Evolutionary conservation across 2,329 filamentous ascomycete genomes (phyloP).

Genomic region (Sporothrix dimorphospora): DNA sequence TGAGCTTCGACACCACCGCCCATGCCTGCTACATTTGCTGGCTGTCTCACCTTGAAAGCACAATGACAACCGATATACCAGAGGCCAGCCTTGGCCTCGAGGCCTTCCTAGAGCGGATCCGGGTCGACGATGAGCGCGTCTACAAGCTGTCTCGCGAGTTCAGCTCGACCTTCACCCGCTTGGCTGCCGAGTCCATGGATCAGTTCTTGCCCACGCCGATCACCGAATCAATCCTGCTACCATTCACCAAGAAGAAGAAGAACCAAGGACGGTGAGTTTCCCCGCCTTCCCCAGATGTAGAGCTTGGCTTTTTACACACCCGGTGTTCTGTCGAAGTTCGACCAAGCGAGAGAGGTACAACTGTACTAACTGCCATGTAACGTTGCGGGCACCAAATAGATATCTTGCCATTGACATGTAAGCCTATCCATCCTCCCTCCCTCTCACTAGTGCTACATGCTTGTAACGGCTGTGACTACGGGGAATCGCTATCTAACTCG

Average conservation of each 20-base stretch:
- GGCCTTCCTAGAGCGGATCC: conserved; percentile 56
- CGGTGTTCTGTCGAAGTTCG: neutral
- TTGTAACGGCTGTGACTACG: neutral
- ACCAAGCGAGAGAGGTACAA: neutral
- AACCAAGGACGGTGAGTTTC: conserved; percentile 53
- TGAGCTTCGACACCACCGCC: neutral
- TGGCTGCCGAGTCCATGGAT: conserved; percentile 56
- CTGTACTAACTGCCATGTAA: conserved; percentile 30
- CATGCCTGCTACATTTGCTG: neutral
- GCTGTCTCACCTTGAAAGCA: neutral
- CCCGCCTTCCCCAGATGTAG: conserved; percentile 1
- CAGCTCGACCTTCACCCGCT: conserved; percentile 49
- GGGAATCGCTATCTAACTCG: conserved; percentile 35
- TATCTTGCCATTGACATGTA: conserved; percentile 69
- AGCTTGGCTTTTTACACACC: neutral
- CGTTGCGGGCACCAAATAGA: conserved; percentile 42
- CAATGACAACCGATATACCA: conserved; percentile 8
- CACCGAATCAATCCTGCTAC: conserved; percentile 60
- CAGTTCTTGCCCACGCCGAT: conserved; percentile 66
- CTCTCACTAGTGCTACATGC: neutral
- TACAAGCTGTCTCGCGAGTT: conserved; percentile 54
- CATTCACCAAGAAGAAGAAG: conserved; percentile 44
- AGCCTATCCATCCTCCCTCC: conserved; percentile 38
- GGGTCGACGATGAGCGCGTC: conserved; percentile 51
- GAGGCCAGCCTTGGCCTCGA: conserved; percentile 36